These are phyloP conservation scores for Penicillium hesseltinei DNA, from an alignment of 2,329 filamentous ascomycete genomes.

Conservation along the genomic window DNA sequence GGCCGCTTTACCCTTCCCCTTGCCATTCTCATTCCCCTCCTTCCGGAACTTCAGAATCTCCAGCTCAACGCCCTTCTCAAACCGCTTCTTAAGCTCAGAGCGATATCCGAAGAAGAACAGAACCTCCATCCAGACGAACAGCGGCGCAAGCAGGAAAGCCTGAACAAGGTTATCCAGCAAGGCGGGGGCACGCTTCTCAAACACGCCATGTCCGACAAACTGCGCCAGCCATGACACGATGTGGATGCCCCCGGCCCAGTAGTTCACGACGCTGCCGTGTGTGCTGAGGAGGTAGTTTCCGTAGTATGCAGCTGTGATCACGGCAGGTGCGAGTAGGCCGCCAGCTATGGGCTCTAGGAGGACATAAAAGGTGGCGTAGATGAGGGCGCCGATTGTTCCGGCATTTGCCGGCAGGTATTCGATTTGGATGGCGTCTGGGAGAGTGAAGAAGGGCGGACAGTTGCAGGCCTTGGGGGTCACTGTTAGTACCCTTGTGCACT, in stretches of 20 bases:
- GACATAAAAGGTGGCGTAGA: conserved; percentile 79
- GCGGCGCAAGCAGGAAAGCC: conserved; percentile 85
- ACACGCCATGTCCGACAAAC: conserved; percentile 86
- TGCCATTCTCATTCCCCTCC: conserved; percentile 41
- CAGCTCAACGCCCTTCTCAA: conserved; percentile 71
- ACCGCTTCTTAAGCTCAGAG: conserved; percentile 76
- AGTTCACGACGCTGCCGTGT: conserved; percentile 60
- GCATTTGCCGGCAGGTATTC: conserved; percentile 60
- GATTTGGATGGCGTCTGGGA: conserved; percentile 55
- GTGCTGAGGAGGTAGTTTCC: conserved; percentile 71
- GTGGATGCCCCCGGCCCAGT: conserved; percentile 67
- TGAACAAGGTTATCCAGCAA: conserved; percentile 89
- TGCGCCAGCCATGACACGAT: conserved; percentile 80
- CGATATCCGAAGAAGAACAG: conserved; percentile 90
- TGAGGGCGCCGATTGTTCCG: conserved; percentile 55
- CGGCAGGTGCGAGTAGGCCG: conserved; percentile 69
- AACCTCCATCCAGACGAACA: conserved; percentile 96
- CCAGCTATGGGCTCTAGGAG: conserved; percentile 94
- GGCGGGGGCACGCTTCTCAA: conserved; percentile 83
- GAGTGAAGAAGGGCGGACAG: conserved; percentile 50
- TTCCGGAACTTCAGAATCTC: conserved; percentile 72
- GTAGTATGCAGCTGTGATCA: conserved; percentile 71
- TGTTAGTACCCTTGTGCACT: not conserved
- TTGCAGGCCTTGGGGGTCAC: conserved; percentile 53
- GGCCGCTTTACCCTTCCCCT: conserved; percentile 19